A percentile compares a stretch with the other conserved stretches of the same genome.
phyloP scores from a whole-genome alignment of 1,284 basidiomycete genomes.

The Takashimella tepidaria region DNA sequence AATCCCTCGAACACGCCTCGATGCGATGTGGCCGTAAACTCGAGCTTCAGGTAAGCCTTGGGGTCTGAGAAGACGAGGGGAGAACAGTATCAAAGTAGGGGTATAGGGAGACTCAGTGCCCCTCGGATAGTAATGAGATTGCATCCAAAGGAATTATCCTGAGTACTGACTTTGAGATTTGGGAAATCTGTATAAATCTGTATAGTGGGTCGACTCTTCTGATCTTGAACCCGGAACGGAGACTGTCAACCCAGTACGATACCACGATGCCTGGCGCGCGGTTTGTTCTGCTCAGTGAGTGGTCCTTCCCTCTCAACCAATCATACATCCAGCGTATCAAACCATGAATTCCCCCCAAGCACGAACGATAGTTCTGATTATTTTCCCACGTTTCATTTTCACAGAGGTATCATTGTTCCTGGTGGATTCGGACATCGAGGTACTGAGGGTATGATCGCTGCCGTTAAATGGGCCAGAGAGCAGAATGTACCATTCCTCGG shows the following conservation, averaged over 20 bases:
- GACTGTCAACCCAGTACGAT: conserved; percentile 72
- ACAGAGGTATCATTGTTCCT: conserved; percentile 86
- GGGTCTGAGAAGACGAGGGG: no score
- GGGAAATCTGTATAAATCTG: no score
- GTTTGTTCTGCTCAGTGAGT: conserved; percentile 82
- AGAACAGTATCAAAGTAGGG: no score
- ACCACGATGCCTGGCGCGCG: conserved; percentile 93
- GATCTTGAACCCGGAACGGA: conserved; percentile 80
- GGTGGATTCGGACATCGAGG: conserved; percentile 93
- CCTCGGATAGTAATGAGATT: no score
- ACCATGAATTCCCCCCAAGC: no score
- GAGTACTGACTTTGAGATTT: conserved; percentile 12
- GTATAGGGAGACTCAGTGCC: no score
- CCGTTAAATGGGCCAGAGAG: conserved; percentile 94
- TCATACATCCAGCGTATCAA: no score
- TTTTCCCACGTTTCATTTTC: no score
- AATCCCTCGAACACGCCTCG: conserved; percentile 94
- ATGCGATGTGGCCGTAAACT: conserved; percentile 85
- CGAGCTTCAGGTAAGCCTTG: conserved; percentile 60
- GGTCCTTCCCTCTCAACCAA: no score
- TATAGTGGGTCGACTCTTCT: conserved; percentile 96
- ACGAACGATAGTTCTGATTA: no score
- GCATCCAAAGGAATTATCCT: no score
- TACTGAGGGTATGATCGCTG: conserved; percentile 95
- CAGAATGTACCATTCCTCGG: conserved; percentile 93